These are phyloP conservation scores for Rhinocladiella similis DNA, from an alignment of 2,329 filamentous ascomycete species.

Conservation along the genomic window DNA sequence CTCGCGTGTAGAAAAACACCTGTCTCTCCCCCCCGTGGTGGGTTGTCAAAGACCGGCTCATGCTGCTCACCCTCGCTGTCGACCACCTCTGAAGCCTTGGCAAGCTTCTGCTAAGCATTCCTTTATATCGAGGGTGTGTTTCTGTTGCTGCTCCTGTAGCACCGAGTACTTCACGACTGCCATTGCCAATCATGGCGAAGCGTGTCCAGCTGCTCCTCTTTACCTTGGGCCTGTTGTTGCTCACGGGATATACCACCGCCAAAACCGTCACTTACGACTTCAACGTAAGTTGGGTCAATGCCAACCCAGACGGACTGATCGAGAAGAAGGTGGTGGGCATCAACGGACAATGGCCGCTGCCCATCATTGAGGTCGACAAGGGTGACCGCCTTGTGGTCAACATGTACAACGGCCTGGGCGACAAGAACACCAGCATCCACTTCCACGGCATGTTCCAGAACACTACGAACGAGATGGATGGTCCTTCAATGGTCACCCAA, in stretches of 20 bases:
- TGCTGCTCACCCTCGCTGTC: not conserved
- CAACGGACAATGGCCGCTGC: constrained; percentile 74
- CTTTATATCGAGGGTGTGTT: not conserved
- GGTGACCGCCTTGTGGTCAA: constrained; percentile 41
- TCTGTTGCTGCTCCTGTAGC: no score
- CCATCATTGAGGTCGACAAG: constrained; percentile 48
- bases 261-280: constrained; percentile 58
- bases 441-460: constrained; percentile 74
- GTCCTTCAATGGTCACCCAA: constrained; percentile 65
- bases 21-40: not conserved
- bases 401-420: constrained; percentile 41
- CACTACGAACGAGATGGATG: constrained; percentile 70
- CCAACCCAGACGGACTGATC: constrained; percentile 69
- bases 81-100: constrained; percentile 1
- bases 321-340: constrained; percentile 71
- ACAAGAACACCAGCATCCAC: constrained; percentile 42
- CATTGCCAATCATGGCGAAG: not conserved
- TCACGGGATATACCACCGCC: constrained; percentile 29
- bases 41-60: not conserved
- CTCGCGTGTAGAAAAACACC: not conserved
- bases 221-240: constrained; percentile 30
- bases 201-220: constrained; percentile 43
- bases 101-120: constrained; percentile 2
- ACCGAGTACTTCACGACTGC: not conserved
- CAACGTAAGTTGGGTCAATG: constrained; percentile 68